Conservation (phyloP, 2,329 filamentous ascomycete species). For the Claviceps arundinis region DNA sequence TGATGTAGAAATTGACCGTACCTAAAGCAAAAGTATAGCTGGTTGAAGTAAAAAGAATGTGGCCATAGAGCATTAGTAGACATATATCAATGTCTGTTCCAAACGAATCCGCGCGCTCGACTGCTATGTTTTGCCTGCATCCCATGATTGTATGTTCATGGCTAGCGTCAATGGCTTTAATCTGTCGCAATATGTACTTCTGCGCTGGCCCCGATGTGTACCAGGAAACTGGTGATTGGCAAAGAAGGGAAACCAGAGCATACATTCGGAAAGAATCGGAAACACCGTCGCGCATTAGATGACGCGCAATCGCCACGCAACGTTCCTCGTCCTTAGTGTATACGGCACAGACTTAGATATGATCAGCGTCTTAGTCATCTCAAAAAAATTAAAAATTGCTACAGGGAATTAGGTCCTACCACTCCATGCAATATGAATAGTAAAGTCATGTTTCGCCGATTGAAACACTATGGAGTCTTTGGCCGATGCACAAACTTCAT, state of each 20-base stretch:
- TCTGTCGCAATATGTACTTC: constrained; percentile 82
- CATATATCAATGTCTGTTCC: constrained; percentile 53
- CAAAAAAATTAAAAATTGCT: neutral
- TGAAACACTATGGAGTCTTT: constrained; percentile 73
- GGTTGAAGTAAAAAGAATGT: constrained; percentile 74
- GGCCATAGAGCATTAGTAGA: constrained; percentile 76
- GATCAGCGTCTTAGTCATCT: neutral
- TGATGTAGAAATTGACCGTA: constrained; percentile 11
- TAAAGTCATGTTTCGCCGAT: constrained; percentile 52
- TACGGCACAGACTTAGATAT: constrained; percentile 59
- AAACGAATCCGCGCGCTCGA: neutral
- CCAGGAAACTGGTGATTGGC: constrained; percentile 57
- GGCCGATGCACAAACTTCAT: constrained; percentile 66
- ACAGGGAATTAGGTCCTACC: constrained; percentile 31
- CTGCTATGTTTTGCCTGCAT: constrained; percentile 13
- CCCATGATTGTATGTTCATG: constrained; percentile 25
- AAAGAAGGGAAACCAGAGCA: constrained; percentile 61
- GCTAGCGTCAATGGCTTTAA: constrained; percentile 72
- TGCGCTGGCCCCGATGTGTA: constrained; percentile 73
- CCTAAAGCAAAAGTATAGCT: constrained; percentile 74
- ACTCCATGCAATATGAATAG: constrained; percentile 67
- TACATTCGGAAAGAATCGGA: constrained; percentile 79
- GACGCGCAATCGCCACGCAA: constrained; percentile 59
- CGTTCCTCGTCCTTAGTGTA: constrained; percentile 67
- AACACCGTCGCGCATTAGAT: constrained; percentile 72